These are phyloP conservation scores for Fragaria iinumae DNA, from an alignment of 306 rosid genomes.

Conservation along the genomic window DNA sequence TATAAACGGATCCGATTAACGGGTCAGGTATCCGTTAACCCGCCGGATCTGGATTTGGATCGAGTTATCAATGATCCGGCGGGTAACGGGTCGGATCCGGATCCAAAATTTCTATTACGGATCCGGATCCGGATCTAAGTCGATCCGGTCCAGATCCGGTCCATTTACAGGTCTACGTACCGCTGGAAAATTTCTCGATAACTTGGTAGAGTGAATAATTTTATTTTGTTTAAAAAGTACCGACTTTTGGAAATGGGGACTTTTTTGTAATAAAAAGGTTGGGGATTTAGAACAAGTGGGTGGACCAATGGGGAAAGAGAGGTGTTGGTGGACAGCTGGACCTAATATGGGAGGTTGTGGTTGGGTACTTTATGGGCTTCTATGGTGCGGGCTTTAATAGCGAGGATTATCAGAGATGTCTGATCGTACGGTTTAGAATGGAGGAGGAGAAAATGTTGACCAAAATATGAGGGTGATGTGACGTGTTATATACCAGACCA, in stretches of 20 bases:
- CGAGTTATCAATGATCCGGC: too few species aligned
- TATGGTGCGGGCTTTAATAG: background rate
- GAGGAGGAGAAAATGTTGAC: background rate
- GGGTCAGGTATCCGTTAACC: too few species aligned
- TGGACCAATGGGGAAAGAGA: conserved; percentile 11
- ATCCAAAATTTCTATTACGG: too few species aligned
- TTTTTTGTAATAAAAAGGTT: background rate
- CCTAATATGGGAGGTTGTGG: background rate
- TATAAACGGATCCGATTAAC: too few species aligned
- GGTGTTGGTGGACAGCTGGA: conserved; percentile 36
- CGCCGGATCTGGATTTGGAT: too few species aligned
- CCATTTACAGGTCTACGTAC: too few species aligned
- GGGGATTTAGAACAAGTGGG: background rate
- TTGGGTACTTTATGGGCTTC: background rate
- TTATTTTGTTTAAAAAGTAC: background rate
- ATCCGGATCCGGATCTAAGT: too few species aligned
- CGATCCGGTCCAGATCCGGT: too few species aligned
- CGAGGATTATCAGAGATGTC: background rate
- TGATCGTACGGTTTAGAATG: background rate
- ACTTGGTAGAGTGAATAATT: background rate
- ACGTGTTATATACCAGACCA: background rate
- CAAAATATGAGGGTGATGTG: background rate
- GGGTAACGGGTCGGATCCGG: too few species aligned
- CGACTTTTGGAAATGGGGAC: background rate
- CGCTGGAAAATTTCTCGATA: too few species aligned